Evolutionary conservation across 108 stramenopile genomes (phyloP), one percentile per base, ranked within the genome.

Genomic region (Parmales sp.): DNA sequence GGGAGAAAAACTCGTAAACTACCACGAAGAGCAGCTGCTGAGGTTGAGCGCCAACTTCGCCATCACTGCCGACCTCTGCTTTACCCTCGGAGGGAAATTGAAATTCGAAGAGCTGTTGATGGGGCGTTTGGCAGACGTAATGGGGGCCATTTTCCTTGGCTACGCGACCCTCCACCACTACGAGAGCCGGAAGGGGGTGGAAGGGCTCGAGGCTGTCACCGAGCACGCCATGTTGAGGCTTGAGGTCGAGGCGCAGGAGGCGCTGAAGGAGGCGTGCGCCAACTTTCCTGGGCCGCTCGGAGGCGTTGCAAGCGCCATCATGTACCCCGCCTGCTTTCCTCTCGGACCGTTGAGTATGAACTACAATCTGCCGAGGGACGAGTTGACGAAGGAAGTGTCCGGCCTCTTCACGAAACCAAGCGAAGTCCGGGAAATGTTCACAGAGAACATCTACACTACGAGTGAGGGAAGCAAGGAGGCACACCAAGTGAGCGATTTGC

Each of bases 81-180:
- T 98, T 69, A 87, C 93, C 54, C 78, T 98, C 37, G 97, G 97
- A 31, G 97, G 97, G 29, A 78, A 87, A 54, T 82, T 98, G 60
- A 98, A 98, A 79, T 98, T 98, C 74, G 95, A 95, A 67, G 97
- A 98, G 71, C 86, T 95, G 63, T 70, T 98, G 19, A 94, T 94
- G 83, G 97, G 97, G 38, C 82, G 87, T 43, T 86, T 96, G 65
- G 84, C 95, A 1, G 97, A 98, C 86, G 94, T 94, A 23, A 76
- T 98, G 79, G 93, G 92, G 26, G 94, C 91, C 54, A 90, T 98
- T 73, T 94, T 91, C 86, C 79, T 98, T n/a, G 97, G 97, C 65
- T 98, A 98, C 76, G 86, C 95, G 1, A 94, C 93, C 31, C 78
- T 95, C 60, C 94, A 95, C 80, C 93, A 93, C 74, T 93, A 95